Conservation (phyloP, 2,329 filamentous ascomycete genomes). For the Venturia nashicola region DNA sequence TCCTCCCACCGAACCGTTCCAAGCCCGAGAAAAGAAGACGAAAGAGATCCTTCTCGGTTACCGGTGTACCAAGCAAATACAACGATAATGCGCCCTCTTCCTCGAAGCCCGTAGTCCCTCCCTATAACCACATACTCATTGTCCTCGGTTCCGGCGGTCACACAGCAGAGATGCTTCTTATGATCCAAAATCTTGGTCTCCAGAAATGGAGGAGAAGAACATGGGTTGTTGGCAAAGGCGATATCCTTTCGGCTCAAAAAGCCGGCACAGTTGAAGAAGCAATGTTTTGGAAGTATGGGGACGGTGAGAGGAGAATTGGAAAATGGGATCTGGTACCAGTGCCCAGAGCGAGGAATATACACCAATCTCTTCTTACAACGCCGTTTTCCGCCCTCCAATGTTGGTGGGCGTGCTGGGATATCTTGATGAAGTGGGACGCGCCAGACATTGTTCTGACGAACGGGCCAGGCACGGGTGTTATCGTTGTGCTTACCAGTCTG, state of each 20-base stretch:
- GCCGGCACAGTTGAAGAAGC: neutral
- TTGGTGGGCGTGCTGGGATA: slow-evolving; percentile 46
- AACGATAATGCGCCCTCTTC: slow-evolving; percentile 1
- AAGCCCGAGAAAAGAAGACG: slow-evolving; percentile 10
- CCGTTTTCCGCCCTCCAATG: slow-evolving; percentile 57
- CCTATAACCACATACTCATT: slow-evolving; percentile 53
- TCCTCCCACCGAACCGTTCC: slow-evolving; percentile 23
- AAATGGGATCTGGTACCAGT: slow-evolving; percentile 56
- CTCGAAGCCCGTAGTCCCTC: slow-evolving; percentile 14
- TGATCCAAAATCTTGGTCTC: slow-evolving; percentile 50
- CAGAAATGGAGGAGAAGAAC: slow-evolving; percentile 41
- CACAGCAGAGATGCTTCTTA: slow-evolving; percentile 85
- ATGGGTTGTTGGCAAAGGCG: slow-evolving; percentile 69
- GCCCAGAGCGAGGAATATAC: slow-evolving; percentile 65
- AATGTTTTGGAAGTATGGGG: slow-evolving; percentile 1
- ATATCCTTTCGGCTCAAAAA: slow-evolving; percentile 48
- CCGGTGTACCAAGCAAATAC: slow-evolving; percentile 11
- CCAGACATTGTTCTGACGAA: slow-evolving; percentile 77
- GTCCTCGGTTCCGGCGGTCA: slow-evolving; percentile 90
- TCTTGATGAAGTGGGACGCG: slow-evolving; percentile 25
- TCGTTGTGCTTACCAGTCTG: slow-evolving; percentile 50
- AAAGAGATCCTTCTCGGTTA: slow-evolving; percentile 1
- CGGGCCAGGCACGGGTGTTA: slow-evolving; percentile 77
- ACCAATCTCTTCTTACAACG: slow-evolving; percentile 66
- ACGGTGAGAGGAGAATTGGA: slow-evolving; percentile 12